Evolutionary conservation across 176 grass and related monocot species (phyloP), one percentile per base, ranked within the genome.

Genomic region (Eragrostis curvula): DNA sequence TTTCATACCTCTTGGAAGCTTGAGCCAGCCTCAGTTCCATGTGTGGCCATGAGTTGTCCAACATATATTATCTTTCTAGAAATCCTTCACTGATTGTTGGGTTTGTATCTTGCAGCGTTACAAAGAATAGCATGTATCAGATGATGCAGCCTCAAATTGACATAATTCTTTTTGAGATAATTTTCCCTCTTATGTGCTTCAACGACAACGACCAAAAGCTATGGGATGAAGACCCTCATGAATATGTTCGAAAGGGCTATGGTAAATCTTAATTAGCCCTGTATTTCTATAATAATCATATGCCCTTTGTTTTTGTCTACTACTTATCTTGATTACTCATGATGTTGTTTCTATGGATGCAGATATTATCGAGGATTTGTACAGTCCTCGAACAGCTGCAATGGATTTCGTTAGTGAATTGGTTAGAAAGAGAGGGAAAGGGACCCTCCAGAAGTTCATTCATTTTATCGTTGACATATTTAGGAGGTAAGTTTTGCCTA

Each of bases 161-260:
- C 76, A 85, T 88, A 52, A 71, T 98, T 87, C 62, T 98, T 79
- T 98, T 95, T 87, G 90, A 98, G 67, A 98, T 98, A 80, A 89
- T 93, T 67, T 98, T 98, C 71, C 96, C 92, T 83, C 87, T 98
- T 16, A 98, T 98, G 96, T 98, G 96, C 84, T 98, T 95, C 84
- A 98, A 90, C 70, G 92, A 98, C 63, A 93, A 91, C n/a, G 96
- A 98, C 75, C 88, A 93, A 78, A 93, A 83, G 66, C 87, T 98
- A 83, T 98, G 96, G 96, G 87, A 83, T 7, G 96, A 98, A 84
- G 96, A 98, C 75, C 96, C 96, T 91, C 96, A 98, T 80, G 96
- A 98, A 77, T 98, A 98, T 84, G 96, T 98, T 81, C 85, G 96
- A 17, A 98, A 98, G 85, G 92, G 96, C 21, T 95, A 98, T 91